Percentiles rank a stretch among this genome's conserved stretches.
Evolutionary conservation across 306 rosid species (phyloP).

Genomic region (Morella rubra): DNA sequence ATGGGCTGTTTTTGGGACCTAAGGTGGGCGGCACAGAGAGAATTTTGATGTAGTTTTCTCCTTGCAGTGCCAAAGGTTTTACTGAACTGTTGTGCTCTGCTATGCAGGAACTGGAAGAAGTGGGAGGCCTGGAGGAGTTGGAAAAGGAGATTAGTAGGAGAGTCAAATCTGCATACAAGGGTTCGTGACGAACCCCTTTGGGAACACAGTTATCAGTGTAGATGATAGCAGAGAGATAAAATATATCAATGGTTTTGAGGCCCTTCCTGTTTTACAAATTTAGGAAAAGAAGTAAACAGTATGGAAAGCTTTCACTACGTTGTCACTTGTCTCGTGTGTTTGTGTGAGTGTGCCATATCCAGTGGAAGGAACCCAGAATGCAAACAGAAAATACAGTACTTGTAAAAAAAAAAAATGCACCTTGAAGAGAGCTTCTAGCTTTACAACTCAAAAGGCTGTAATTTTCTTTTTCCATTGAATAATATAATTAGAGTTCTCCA

Average conservation of each 20-base stretch:
- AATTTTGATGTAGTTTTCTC: too few species aligned
- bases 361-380: too few species aligned
- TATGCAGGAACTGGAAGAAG: slow-evolving; percentile 88
- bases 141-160: slow-evolving; percentile 80
- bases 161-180: slow-evolving; percentile 35
- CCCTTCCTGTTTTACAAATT: slow-evolving; percentile 2
- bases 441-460: too few species aligned
- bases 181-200: slow-evolving; percentile 26
- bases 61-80: neutral
- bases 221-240: slow-evolving; percentile 19
- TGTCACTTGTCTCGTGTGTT: too few species aligned
- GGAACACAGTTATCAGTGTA: slow-evolving; percentile 23
- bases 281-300: too few species aligned
- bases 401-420: too few species aligned
- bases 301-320: too few species aligned
- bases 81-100: slow-evolving; percentile 3
- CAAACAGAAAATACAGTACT: too few species aligned
- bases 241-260: slow-evolving; percentile 17
- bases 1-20: slow-evolving; percentile 95
- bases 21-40: slow-evolving; percentile 40
- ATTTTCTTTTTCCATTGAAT: too few species aligned
- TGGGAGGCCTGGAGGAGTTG: slow-evolving; percentile 80
- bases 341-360: too few species aligned
- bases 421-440: too few species aligned
- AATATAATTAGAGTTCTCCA: too few species aligned